Evolutionary conservation across 768 basidiomycete species (phyloP), one percentile per base, ranked within the genome.

Genomic region (Postia placenta): DNA sequence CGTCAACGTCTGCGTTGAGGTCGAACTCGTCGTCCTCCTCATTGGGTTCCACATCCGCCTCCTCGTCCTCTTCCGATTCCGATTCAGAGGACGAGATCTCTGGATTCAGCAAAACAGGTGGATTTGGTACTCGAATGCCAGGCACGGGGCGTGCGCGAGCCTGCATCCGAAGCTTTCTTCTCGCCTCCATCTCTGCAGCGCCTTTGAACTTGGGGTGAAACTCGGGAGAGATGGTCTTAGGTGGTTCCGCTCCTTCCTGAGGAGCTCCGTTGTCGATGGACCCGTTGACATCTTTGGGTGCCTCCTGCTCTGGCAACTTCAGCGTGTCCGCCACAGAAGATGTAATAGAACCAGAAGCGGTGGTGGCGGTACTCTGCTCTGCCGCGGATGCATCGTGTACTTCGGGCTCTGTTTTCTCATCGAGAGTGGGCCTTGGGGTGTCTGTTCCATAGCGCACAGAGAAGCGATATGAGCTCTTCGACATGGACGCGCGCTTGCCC

Each of bases 131-230:
- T n/a, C 64, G 67, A 27, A 61, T 56, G 1, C 61, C 51, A 2
- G 64, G 58, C 2, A 69, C 64, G n/a, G 62, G 74, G 51, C 30
- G 65, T 61, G 14, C 74, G 67, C 85, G 77, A 4, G 83, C 83
- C 35, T 77, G 78, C 71, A 92, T 78, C 11, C 89, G 74, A 35
- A 75, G 64, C 48, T 75, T 74, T 22, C 90, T 68, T 14, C 88
- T 72, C 3, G 75, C 79, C 54, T 90, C 90, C 88, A 91, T 91
- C 63, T 92, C 87, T n/a, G 80, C 88, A 0, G 85, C 84, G 6
- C 86, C 83, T 55, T 81, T 86, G 69, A 92, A 91, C 44, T 78
- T 83, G 15, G 89, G 89, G 22, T 86, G 71, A 56, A 89, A 90
- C 46, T 75, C 79, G 4, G 75, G 67, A n/a, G 42, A 45, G 11